Base-by-base conservation (phyloP, 805 yeast species). In the Cyberlindnera maritima region DNA sequence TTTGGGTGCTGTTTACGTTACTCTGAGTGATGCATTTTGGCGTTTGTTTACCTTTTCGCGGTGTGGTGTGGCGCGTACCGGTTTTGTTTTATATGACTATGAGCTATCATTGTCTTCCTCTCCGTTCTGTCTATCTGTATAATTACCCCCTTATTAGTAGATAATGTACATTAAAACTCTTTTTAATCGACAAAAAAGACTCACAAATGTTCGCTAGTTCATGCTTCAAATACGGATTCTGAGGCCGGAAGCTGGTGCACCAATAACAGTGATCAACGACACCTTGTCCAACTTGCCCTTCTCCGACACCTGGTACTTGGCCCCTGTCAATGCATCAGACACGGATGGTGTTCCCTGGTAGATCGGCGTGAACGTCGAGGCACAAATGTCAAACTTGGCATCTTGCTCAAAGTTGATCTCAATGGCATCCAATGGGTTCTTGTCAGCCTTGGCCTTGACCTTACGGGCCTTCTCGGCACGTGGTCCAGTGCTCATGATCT, bases 391-490 rank as follows among this genome's bases (percentile, higher is more conserved):
- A 65, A 91, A 91, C 47, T 87, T 90, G 2, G 96, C 92, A 64
- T 82, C 86, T 46, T 91, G 96, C 64, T 94, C 97, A 63, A 90
- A 94, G 63, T 92, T 95, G 57, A 91, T 80, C 62, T 89, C 94
- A 52, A 91, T 74, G 3, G 94, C 90, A 69, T 95, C 98, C 86
- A 52, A 85, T 70, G 1, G 85, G 46, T 26, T 42, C 28, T 20
- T 68, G 58, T 91, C 97, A 13, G 97, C 82, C 60, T 80, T 83
- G 20, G 81, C 74, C 69, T 88, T 88, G 58, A 91, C 78, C 69
- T 87, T 89, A 52, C 76, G 80, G 5, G 97, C 97, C 66, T 85
- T 89, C 46, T 90, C 97, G 14, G 91, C 90, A 66, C 90, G 84
- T 39, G 90, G 75, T 15, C 97, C 97, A 15, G 79, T 64, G 2